Percentiles rank a stretch among this genome's conserved stretches.
These are phyloP conservation scores for Cryphonectria nitschkei DNA, from an alignment of 2,329 filamentous ascomycete species.

Conservation along the genomic window DNA sequence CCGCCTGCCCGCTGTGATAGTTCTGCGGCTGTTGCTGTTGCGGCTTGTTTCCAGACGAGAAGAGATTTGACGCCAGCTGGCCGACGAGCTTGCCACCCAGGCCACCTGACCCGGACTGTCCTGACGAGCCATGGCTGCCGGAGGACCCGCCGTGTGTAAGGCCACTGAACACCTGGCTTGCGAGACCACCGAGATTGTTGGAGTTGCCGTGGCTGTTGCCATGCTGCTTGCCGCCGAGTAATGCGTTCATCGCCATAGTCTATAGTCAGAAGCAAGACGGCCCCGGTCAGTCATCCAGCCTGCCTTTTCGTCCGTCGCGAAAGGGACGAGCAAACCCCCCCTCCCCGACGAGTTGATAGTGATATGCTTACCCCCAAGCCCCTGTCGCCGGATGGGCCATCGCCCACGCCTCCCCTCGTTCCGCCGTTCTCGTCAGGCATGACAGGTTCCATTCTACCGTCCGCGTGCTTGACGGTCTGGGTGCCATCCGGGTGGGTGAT, in stretches of 20 bases:
- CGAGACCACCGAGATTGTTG: constrained; percentile 50
- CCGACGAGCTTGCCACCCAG: constrained; percentile 58
- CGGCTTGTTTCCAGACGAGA: constrained; percentile 55
- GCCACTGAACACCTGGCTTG: constrained; percentile 52
- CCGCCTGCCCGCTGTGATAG: constrained; percentile 53
- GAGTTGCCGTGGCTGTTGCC: constrained; percentile 41
- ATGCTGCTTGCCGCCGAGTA: constrained; percentile 52
- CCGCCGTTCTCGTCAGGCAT: constrained; percentile 45
- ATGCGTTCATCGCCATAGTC: constrained; percentile 64
- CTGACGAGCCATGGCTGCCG: constrained; percentile 35
- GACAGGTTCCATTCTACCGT: constrained; percentile 64
- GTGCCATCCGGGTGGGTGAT: constrained; percentile 66
- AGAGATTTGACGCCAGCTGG: constrained; percentile 59
- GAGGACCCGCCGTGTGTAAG: constrained; percentile 36
- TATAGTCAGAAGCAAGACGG: constrained; percentile 41
- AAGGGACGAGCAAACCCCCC: background rate
- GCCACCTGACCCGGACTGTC: constrained; percentile 37
- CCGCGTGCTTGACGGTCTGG: constrained; percentile 63
- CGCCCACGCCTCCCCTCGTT: constrained; percentile 33
- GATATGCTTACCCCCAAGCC: constrained; percentile 64
- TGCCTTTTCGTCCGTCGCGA: background rate
- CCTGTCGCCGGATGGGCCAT: constrained; percentile 61
- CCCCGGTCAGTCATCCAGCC: constrained; percentile 10
- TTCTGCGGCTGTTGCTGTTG: constrained; percentile 44
- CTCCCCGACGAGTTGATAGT: background rate